Evolutionary conservation across 192 early-diverging fungal species (phyloP).

Genomic region (Backusella tarrabulga): DNA sequence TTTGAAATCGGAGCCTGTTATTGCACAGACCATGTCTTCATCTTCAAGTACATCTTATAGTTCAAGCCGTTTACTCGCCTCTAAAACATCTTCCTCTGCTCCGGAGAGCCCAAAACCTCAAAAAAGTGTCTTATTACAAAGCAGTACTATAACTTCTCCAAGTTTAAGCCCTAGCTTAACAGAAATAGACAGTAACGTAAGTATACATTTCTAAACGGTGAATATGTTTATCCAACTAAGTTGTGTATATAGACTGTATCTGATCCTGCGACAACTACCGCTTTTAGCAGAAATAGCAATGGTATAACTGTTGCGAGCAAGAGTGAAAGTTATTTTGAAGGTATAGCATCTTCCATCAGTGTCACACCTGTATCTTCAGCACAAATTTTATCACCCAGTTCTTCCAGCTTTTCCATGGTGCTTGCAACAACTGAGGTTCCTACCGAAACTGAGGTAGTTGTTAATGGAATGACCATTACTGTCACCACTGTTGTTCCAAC

Average conservation of each 20-base stretch:
- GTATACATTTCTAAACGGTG: not conserved
- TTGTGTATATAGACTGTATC: not conserved
- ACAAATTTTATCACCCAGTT: not conserved
- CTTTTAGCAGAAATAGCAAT: not conserved
- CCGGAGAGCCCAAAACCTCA: not conserved
- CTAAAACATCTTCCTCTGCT: not conserved
- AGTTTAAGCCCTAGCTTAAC: not conserved
- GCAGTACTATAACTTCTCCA: not conserved
- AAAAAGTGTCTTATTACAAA: not conserved
- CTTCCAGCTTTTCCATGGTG: not conserved
- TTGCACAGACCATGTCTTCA: not conserved
- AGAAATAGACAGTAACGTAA: not conserved
- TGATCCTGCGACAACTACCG: not conserved
- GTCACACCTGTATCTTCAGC: not conserved
- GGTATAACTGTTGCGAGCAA: not conserved
- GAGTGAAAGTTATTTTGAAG: not conserved
- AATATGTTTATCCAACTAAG: not conserved
- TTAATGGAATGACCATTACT: slow-evolving; percentile 7
- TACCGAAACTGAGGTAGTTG: slow-evolving; percentile 10
- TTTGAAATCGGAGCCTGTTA: not conserved
- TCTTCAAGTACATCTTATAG: not conserved
- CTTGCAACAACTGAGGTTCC: slow-evolving; percentile 1
- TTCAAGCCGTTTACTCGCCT: not conserved
- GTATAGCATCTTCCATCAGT: not conserved
- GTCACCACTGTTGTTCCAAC: slow-evolving; percentile 15